Evolutionary conservation across 805 yeast species (phyloP), one percentile per base, ranked within the genome.

Genomic region (Metschnikowia sp.): DNA sequence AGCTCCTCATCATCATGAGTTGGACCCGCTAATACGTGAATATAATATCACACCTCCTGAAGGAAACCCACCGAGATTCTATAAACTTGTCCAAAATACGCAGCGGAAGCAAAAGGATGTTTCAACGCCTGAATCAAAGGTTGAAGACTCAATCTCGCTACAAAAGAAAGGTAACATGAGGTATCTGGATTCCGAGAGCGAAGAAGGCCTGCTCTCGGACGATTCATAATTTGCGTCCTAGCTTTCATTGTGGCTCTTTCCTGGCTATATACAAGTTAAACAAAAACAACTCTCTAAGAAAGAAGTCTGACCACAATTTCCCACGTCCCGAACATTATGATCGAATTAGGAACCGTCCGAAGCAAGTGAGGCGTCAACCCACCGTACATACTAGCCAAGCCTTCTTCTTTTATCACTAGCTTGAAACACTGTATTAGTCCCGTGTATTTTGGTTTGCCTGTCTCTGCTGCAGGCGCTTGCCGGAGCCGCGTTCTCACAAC

Each of bases 291-390:
- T 30, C 34, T 40, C 39, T 40, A 54, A 18, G 58, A 54, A 46
- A 70, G 65, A 40, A 70, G 56, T 47, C 74, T 58, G 10, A 72
- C 77, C 26, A 72, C 72, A 32, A 94, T 65, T 63, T 94, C 99
- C 98, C 98, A 94, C 3, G 98, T 91, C 39, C 99, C 99, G 73
- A 94, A 94, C 99, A 94, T 94, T 57, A 94, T 92, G 63, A 94
- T 90, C 61, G 96, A 87, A 68, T 94, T 94, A 3, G 99, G 99
- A 44, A 94, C 99, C 0, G 99, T 94, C 68, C 99, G 81, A 72
- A 94, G 78, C 60, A 94, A 72, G 69, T 94, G 99, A 4, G 99
- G 97, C 1, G 99, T 94, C 59, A 94, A 75, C 0, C 99, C 99
- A 47, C 99, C 97, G 64, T 94, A 94, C 89, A 94, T 86, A 10